These are phyloP conservation scores for Aspergillus fumigatiaffinis DNA, from an alignment of 2,329 filamentous ascomycete genomes.

Conservation along the genomic window DNA sequence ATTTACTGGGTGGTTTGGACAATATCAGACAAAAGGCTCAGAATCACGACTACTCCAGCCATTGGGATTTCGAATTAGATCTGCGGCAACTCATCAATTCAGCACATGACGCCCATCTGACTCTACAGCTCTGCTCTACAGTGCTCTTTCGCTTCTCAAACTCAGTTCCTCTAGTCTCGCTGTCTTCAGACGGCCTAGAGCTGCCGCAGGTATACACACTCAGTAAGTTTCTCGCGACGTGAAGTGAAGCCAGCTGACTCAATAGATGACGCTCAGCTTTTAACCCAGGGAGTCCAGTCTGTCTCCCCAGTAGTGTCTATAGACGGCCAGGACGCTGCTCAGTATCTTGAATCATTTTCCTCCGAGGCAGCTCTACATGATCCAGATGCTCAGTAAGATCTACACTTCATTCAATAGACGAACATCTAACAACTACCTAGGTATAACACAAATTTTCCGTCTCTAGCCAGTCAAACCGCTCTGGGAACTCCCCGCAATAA, in stretches of 20 bases:
- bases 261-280: neutral
- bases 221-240: neutral
- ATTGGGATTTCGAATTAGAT: constrained; percentile 54
- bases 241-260: neutral
- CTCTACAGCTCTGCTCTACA: constrained; percentile 25
- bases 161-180: constrained; percentile 51
- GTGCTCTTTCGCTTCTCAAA: constrained; percentile 45
- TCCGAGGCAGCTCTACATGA: constrained; percentile 51
- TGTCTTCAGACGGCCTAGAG: constrained; percentile 57
- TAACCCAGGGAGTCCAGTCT: constrained; percentile 16
- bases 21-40: constrained; percentile 43
- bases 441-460: constrained; percentile 13
- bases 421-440: neutral
- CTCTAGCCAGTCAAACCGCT: constrained; percentile 5
- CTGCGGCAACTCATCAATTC: constrained; percentile 51
- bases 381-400: constrained; percentile 51
- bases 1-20: constrained; percentile 47
- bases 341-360: constrained; percentile 43
- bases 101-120: constrained; percentile 61
- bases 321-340: constrained; percentile 53
- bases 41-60: constrained; percentile 45
- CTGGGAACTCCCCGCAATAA: neutral
- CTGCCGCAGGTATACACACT: constrained; percentile 53
- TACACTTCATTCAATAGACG: neutral
- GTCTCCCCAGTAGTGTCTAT: constrained; percentile 53